phyloP scores from a whole-genome alignment of 148 eudicot genomes.

The Silene conica region DNA sequence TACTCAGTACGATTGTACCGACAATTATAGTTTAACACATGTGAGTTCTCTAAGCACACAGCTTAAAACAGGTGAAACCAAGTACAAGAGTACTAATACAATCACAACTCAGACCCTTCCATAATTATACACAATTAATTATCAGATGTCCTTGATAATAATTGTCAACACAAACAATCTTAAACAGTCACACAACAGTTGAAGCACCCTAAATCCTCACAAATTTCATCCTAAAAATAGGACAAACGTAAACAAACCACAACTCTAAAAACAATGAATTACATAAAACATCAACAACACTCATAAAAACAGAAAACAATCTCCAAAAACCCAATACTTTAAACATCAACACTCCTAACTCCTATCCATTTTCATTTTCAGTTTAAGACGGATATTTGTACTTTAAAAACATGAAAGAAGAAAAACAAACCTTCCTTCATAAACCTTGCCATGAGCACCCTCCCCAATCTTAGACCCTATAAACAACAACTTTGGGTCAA shows the following conservation, averaged over 20 bases:
- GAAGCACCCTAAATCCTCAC: constrained; percentile 6
- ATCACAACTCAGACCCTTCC: background rate
- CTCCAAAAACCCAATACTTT: too few species aligned
- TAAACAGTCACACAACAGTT: constrained; percentile 1
- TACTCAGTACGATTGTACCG: too few species aligned
- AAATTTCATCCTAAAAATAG: background rate
- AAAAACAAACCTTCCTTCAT: constrained; percentile 60
- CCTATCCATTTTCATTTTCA: too few species aligned
- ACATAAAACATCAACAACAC: background rate
- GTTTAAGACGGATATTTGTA: too few species aligned
- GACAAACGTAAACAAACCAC: constrained; percentile 1
- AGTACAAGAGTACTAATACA: background rate
- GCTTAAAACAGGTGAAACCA: background rate
- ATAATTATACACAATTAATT: background rate
- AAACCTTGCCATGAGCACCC: constrained; percentile 87
- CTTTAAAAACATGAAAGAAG: background rate
- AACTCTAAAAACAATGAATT: background rate
- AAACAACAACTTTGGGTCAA: constrained; percentile 72
- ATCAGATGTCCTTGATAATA: background rate
- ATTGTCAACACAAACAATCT: constrained; percentile 6
- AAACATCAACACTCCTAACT: too few species aligned
- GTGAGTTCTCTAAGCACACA: background rate
- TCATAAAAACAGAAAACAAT: too few species aligned
- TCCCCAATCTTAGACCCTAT: constrained; percentile 80
- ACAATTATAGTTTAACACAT: background rate